Percentiles rank a stretch among this genome's conserved stretches.
phyloP scores from a whole-genome alignment of 805 yeast genomes.

The Metschnikowia gelsemii region DNA sequence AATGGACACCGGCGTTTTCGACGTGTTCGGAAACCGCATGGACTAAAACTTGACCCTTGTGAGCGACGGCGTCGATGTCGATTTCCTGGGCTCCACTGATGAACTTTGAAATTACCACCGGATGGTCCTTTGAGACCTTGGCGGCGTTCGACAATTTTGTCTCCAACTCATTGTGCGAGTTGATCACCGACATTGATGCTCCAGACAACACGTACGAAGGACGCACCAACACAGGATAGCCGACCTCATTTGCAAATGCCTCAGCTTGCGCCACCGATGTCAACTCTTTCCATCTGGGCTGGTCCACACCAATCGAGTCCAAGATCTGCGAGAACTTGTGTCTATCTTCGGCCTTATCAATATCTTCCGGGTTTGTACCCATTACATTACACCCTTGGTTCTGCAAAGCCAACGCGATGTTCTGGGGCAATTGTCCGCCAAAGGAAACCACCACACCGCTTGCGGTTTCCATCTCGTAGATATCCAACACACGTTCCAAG shows the following conservation, averaged over 20 bases:
- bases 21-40: slow-evolving; percentile 98
- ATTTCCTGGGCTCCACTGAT: slow-evolving; percentile 96
- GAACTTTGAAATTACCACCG: slow-evolving; percentile 95
- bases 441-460: slow-evolving; percentile 92
- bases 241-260: slow-evolving; percentile 77
- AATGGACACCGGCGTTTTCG: slow-evolving; percentile 98
- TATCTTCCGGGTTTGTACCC: slow-evolving; percentile 93
- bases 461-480: slow-evolving; percentile 87
- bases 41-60: slow-evolving; percentile 80
- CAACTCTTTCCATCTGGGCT: slow-evolving; percentile 97
- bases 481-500: slow-evolving; percentile 95
- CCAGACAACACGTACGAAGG: slow-evolving; percentile 97
- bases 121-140: slow-evolving; percentile 91
- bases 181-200: slow-evolving; percentile 97
- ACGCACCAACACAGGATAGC: slow-evolving; percentile 94
- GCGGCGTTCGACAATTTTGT: slow-evolving; percentile 83
- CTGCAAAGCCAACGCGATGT: slow-evolving; percentile 86
- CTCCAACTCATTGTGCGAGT: slow-evolving; percentile 74
- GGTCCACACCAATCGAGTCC: slow-evolving; percentile 91
- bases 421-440: slow-evolving; percentile 98
- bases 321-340: slow-evolving; percentile 94
- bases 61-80: slow-evolving; percentile 95
- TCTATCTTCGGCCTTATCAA: slow-evolving; percentile 97
- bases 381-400: slow-evolving; percentile 80
- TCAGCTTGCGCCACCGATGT: slow-evolving; percentile 84